Conservation (phyloP, 176 grass and related monocot species). For the Aegilops umbellulata region DNA sequence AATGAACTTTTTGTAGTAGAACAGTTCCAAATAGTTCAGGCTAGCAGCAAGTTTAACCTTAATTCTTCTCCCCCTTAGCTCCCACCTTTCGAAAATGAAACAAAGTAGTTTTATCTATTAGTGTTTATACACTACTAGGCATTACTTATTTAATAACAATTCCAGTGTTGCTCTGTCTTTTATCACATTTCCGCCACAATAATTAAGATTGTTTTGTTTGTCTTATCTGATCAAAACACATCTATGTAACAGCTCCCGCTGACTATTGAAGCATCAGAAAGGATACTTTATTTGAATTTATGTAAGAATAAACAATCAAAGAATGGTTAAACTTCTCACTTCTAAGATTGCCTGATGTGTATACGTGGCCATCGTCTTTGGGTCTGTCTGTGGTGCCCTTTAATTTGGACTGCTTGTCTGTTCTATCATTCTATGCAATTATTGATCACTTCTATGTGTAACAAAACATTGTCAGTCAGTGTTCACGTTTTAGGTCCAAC, state of each 20-base stretch:
- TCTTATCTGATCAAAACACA: no score
- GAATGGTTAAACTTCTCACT: background rate
- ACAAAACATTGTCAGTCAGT: background rate
- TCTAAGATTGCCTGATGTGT: background rate
- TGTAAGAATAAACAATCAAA: slow-evolving; percentile 1
- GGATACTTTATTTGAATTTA: background rate
- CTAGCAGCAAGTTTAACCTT: background rate
- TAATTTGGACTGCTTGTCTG: background rate
- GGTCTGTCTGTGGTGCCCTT: background rate
- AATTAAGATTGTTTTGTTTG: no score
- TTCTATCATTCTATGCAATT: background rate
- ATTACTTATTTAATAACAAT: background rate
- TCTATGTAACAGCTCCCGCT: background rate
- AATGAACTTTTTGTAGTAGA: background rate
- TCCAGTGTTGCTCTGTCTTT: background rate
- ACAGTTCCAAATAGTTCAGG: background rate
- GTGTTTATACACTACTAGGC: background rate
- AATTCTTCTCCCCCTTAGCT: background rate
- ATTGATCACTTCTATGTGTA: background rate
- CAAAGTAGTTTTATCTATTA: background rate
- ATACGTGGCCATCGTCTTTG: background rate
- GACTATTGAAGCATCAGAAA: background rate
- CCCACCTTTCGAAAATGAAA: background rate
- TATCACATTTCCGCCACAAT: background rate
- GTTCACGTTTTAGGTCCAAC: background rate